A percentile compares a stretch with the other conserved stretches of the same genome.
phyloP scores from a whole-genome alignment of 1,284 basidiomycete genomes.

The Cryptococcus neoformans region DNA sequence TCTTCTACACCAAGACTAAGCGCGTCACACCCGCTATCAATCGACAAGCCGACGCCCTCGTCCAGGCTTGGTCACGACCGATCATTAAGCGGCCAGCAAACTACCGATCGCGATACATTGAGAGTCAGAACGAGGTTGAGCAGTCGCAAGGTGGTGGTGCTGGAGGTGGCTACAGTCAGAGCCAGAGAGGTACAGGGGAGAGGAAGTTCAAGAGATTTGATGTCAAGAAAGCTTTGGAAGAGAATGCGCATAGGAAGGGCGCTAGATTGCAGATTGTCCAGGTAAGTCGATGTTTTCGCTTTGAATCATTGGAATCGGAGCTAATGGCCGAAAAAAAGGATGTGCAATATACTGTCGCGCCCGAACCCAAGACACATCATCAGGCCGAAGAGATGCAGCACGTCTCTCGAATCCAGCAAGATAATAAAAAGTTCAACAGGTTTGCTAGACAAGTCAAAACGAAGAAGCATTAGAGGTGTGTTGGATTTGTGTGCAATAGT shows the following conservation, averaged over 20 bases:
- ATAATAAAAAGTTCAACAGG: conserved; percentile 47
- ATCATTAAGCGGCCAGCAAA: conserved; percentile 88
- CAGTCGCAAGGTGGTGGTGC: conserved; percentile 3
- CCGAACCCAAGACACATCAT: conserved; percentile 33
- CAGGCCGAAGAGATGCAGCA: conserved; percentile 33
- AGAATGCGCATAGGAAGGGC: conserved; percentile 38
- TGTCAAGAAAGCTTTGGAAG: conserved; percentile 28
- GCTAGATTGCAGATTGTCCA: conserved; percentile 32
- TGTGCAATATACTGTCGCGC: conserved; percentile 43
- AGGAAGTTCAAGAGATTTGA: conserved; percentile 35
- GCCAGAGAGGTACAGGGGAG: background rate
- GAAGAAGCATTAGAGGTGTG: conserved; percentile 7
- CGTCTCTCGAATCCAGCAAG: conserved; percentile 39
- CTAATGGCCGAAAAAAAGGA: conserved; percentile 22
- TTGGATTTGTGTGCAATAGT: background rate
- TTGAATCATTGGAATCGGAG: background rate
- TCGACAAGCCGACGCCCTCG: conserved; percentile 78
- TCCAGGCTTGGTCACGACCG: conserved; percentile 86
- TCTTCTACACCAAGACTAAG: conserved; percentile 90
- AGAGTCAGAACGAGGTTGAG: conserved; percentile 23
- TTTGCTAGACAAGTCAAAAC: conserved; percentile 34
- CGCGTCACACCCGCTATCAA: conserved; percentile 78
- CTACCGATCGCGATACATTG: conserved; percentile 55
- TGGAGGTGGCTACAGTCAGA: conserved; percentile 5
- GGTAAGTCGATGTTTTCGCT: conserved; percentile 19